phyloP scores from a whole-genome alignment of 129 eudicot species.

The Erigeron canadensis region DNA sequence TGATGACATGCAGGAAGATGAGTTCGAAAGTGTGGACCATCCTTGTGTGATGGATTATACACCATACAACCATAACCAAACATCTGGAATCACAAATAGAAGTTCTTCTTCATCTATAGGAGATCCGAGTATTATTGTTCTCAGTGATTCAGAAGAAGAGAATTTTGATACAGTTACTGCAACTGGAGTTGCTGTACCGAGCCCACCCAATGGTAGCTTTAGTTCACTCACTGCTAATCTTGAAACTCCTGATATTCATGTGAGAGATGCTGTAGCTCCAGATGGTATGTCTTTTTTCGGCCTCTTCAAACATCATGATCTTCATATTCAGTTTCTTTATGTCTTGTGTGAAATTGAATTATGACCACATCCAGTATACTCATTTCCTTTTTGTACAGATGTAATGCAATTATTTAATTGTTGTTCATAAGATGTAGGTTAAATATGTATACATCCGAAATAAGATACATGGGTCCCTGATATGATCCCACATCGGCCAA shows the following conservation, averaged over 20 bases:
- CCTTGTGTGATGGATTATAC: constrained; percentile 35
- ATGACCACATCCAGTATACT: not conserved
- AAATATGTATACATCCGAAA: too few relatives aligned
- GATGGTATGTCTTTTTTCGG: constrained; percentile 34
- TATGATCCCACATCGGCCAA: too few relatives aligned
- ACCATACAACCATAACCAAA: constrained; percentile 21
- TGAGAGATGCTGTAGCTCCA: constrained; percentile 20
- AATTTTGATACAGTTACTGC: constrained; percentile 29
- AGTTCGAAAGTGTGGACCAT: constrained; percentile 34
- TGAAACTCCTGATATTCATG: constrained; percentile 8
- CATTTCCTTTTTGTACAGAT: not conserved
- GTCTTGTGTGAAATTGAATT: not conserved
- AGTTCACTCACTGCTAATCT: constrained; percentile 30
- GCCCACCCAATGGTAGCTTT: constrained; percentile 27
- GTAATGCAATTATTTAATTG: not conserved
- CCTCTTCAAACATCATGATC: constrained; percentile 23
- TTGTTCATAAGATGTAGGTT: too few relatives aligned
- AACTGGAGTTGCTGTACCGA: not conserved
- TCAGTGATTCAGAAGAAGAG: constrained; percentile 75
- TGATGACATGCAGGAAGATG: constrained; percentile 45
- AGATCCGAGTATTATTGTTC: constrained; percentile 46
- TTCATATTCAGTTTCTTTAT: not conserved
- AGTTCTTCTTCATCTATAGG: constrained; percentile 34
- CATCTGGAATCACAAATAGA: constrained; percentile 32
- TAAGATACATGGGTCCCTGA: too few relatives aligned